Evolutionary conservation across 2,329 filamentous ascomycete species (phyloP).

Genomic region (Nothopassalora personata): DNA sequence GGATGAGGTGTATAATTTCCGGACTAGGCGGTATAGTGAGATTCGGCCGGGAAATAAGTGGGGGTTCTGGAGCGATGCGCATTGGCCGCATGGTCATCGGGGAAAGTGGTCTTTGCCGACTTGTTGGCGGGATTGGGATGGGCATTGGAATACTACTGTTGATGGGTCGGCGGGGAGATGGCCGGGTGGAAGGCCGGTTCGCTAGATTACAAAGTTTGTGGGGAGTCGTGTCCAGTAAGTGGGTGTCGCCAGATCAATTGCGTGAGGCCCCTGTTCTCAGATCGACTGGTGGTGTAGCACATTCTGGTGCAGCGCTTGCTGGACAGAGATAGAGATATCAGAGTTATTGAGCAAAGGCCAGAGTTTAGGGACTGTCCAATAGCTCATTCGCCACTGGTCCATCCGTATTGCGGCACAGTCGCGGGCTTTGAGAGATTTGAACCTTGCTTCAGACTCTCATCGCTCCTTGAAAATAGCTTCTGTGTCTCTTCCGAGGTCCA

Average conservation of each 20-base stretch:
- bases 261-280: neutral
- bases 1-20: constrained; percentile 27
- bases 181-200: constrained; percentile 23
- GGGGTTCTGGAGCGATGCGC: constrained; percentile 28
- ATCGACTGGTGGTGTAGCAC: neutral
- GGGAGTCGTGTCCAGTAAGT: neutral
- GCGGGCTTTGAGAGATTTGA: constrained; percentile 34
- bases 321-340: neutral
- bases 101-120: constrained; percentile 20
- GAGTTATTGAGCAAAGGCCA: neutral
- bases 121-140: constrained; percentile 18
- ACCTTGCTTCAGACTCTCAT: constrained; percentile 34
- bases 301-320: no score
- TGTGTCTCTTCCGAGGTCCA: constrained; percentile 38
- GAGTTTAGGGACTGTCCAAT: neutral
- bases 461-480: constrained; percentile 31
- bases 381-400: constrained; percentile 29
- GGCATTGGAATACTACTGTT: constrained; percentile 29
- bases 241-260: neutral
- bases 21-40: constrained; percentile 23
- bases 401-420: constrained; percentile 36
- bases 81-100: constrained; percentile 24
- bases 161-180: constrained; percentile 17
- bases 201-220: neutral
- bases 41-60: constrained; percentile 9